Evolutionary conservation across 805 yeast genomes (phyloP).

Genomic region (Saccharomyces kudriavzevii): DNA sequence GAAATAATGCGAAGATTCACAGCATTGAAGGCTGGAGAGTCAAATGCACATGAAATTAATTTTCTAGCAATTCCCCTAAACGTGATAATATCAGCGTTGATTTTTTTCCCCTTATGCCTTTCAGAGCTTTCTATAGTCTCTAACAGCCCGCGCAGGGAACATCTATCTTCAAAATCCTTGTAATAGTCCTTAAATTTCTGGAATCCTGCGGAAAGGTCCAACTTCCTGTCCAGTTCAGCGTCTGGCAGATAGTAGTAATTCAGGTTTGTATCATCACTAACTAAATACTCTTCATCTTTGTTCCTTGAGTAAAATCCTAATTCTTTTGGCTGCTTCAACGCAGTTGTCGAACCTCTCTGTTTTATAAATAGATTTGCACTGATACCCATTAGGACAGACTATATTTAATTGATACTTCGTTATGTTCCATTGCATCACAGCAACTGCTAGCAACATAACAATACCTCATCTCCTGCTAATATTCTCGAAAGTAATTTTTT

Average conservation of each 20-base stretch:
- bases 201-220: constrained; percentile 61
- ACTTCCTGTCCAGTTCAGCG: constrained; percentile 47
- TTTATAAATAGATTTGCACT: constrained; percentile 27
- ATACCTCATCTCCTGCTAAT: neutral
- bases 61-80: constrained; percentile 77
- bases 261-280: constrained; percentile 46
- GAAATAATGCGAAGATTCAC: constrained; percentile 55
- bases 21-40: constrained; percentile 42
- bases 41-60: constrained; percentile 49
- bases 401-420: neutral
- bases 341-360: constrained; percentile 52
- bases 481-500: neutral
- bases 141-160: constrained; percentile 45
- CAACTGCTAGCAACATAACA: neutral
- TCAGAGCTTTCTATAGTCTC: constrained; percentile 52
- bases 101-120: constrained; percentile 33
- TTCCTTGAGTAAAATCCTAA: constrained; percentile 58
- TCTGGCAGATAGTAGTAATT: constrained; percentile 80
- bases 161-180: constrained; percentile 40
- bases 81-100: constrained; percentile 60
- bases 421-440: neutral
- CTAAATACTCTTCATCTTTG: constrained; percentile 41
- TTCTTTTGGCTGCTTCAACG: constrained; percentile 82
- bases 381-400: constrained; percentile 17
- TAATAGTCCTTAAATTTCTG: constrained; percentile 46